phyloP scores from a whole-genome alignment of 768 basidiomycete species.

The Boletus rubescentipes region DNA sequence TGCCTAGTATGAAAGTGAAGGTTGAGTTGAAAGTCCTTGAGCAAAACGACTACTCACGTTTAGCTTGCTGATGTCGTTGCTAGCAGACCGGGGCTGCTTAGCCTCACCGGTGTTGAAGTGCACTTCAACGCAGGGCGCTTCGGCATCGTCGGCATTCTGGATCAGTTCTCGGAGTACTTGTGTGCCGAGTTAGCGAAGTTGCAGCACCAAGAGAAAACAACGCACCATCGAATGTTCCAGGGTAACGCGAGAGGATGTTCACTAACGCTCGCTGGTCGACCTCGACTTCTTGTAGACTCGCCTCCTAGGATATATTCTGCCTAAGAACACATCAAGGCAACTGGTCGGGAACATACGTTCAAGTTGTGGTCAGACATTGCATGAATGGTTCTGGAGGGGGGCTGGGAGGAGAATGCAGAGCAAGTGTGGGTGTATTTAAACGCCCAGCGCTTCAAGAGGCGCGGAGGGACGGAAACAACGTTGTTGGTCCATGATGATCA shows the following conservation, averaged over 20 bases:
- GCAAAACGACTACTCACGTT: not conserved
- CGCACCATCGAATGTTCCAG: conserved; percentile 12
- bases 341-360: conserved; percentile 3
- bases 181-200: not conserved
- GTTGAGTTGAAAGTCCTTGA: not conserved
- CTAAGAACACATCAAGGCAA: not conserved
- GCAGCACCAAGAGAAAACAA: not conserved
- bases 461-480: not conserved
- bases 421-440: not conserved
- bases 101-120: conserved; percentile 33
- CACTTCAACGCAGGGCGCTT: conserved; percentile 34
- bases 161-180: conserved; percentile 51
- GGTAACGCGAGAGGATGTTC: conserved; percentile 20
- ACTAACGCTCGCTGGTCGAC: conserved; percentile 15
- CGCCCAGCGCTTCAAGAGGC: not conserved
- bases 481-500: conserved; percentile 9
- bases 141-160: conserved; percentile 58
- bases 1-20: conserved; percentile 2
- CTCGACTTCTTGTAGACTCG: conserved; percentile 12
- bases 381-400: not conserved
- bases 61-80: not conserved
- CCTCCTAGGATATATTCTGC: not conserved
- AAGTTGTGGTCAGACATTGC: not conserved
- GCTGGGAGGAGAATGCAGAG: not conserved
- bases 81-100: not conserved